Evolutionary conservation across 768 basidiomycete genomes (phyloP), one percentile per base, ranked within the genome.

Genomic region (Collybia mongolica): DNA sequence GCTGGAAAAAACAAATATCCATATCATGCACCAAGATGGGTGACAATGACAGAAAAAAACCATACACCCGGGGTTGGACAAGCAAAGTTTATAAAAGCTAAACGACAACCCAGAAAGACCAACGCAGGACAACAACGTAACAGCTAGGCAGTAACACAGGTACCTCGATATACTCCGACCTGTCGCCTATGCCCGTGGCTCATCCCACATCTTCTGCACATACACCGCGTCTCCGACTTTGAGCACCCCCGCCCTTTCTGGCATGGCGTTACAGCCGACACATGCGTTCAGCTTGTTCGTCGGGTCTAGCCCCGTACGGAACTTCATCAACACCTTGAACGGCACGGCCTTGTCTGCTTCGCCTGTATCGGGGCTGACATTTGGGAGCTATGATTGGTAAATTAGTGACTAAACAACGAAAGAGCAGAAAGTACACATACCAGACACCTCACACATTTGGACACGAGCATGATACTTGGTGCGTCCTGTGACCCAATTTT

Each of bases 331-430:
- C 7, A 83, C 78, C 66, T 91, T 89, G 68, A 72, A 88, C 5
- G 89, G 89, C 3, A 91, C 88, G 0, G 86, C 84, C 12, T 73
- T 73, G 58, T 90, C 88, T n/a, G 82, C 77, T n/a, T 75, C 63
- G 28, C 88, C 89, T 2, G 81, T 84, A 35, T 72, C 68, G 0
- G 85, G 77, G 58, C 81, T 80, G 17, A 91, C 79, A 55, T 91
- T 90, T 9, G 89, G 89, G 39, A 91, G 64, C 88, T 91, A 59
- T 51, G 50, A 15, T 6, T 28, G 14, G 20, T 43, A 2, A 6
- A 40, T 38, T 36, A 29, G 22, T 22, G 18, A 52, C 46, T 46
- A 28, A 46, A 24, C 41, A 39, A 18, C 19, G 15, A 41, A 49
- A 38, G 36, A 44, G 5, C 28, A 17, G 36, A 29, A 39, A 41